Evolutionary conservation across 768 basidiomycete genomes (phyloP).

Genomic region (Tricholoma terreum): DNA sequence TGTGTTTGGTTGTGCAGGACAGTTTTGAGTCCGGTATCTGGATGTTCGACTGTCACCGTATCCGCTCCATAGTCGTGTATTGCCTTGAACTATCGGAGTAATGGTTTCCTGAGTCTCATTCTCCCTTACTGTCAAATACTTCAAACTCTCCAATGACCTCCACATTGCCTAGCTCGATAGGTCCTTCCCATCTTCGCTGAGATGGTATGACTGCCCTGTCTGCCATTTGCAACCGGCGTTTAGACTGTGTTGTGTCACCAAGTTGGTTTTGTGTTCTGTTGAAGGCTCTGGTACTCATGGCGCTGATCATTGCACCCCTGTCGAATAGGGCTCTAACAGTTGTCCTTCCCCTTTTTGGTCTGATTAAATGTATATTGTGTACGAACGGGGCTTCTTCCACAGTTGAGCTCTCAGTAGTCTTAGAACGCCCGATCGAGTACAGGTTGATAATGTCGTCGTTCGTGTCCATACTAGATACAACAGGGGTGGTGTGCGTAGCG

Average conservation of each 20-base stretch:
- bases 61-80: no score
- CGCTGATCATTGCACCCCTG: conserved; percentile 29
- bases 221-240: no score
- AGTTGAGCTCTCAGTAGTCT: no score
- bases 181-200: no score
- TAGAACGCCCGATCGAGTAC: no score
- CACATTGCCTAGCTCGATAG: no score
- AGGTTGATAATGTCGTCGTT: not conserved
- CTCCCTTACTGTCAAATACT: not conserved
- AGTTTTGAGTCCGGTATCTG: no score
- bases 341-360: conserved; percentile 12
- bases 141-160: no score
- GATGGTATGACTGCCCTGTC: no score
- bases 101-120: conserved; percentile 25
- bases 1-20: no score
- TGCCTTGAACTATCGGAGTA: not conserved
- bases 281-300: conserved; percentile 19
- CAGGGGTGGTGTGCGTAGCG: not conserved
- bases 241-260: not conserved
- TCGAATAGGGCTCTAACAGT: conserved; percentile 21
- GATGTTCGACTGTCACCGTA: no score
- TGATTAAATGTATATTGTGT: conserved; percentile 11
- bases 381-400: no score
- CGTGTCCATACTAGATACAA: not conserved
- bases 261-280: conserved; percentile 7